These are phyloP conservation scores for Microsporum audouinii DNA, from an alignment of 2,329 filamentous ascomycete genomes.

Conservation along the genomic window DNA sequence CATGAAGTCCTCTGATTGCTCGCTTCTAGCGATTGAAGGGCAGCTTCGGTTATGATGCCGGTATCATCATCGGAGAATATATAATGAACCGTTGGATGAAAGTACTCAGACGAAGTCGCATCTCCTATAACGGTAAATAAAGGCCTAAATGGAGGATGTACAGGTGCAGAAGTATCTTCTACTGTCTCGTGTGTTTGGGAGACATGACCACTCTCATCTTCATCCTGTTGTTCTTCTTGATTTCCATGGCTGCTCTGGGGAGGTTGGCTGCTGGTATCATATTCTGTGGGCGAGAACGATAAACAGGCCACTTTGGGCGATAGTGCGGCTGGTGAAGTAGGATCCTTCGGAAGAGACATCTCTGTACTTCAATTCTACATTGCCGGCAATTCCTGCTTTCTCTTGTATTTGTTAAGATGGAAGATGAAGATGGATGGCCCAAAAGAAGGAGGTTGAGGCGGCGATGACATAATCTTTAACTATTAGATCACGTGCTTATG, in stretches of 20 bases:
- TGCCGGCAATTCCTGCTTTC: not conserved
- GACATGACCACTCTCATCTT: not conserved
- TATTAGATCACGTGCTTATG: too few species aligned
- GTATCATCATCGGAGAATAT: constrained; percentile 87
- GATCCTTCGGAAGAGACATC: constrained; percentile 28
- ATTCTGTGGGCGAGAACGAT: not conserved
- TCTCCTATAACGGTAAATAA: constrained; percentile 83
- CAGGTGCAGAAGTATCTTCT: constrained; percentile 6
- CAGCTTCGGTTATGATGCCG: constrained; percentile 59
- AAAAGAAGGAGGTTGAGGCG: not conserved
- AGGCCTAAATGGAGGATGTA: constrained; percentile 51
- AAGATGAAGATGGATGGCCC: not conserved
- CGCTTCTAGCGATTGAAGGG: constrained; percentile 43
- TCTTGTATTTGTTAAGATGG: not conserved
- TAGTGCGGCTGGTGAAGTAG: constrained; percentile 18
- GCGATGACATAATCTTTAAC: too few species aligned
- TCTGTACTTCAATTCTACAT: constrained; percentile 11
- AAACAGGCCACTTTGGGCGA: constrained; percentile 14
- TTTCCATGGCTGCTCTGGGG: not conserved
- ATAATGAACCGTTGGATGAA: constrained; percentile 82
- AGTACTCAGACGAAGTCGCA: constrained; percentile 56
- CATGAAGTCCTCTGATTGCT: constrained; percentile 25
- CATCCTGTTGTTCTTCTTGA: not conserved
- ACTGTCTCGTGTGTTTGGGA: not conserved
- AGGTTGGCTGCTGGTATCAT: not conserved